Evolutionary conservation across 2,329 filamentous ascomycete genomes (phyloP).

Genomic region (Rutstroemia sp.): DNA sequence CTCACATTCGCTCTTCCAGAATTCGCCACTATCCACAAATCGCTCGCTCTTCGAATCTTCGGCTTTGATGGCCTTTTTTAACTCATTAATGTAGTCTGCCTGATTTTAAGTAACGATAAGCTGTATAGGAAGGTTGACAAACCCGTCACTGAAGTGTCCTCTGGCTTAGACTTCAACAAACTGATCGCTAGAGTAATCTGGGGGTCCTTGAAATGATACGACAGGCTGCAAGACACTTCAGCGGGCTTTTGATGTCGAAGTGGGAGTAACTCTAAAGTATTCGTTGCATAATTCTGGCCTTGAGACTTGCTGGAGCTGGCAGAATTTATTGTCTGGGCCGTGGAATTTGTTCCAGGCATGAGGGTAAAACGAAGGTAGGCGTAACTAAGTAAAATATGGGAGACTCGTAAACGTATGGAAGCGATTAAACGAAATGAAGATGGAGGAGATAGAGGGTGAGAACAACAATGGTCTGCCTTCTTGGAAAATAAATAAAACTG

Average conservation of each 20-base stretch:
- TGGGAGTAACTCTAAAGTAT: not conserved
- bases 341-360: not conserved
- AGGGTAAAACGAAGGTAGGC: too few relatives aligned
- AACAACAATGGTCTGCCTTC: too few relatives aligned
- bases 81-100: not conserved
- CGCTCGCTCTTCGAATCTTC: not conserved
- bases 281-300: not conserved
- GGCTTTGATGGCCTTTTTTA: not conserved
- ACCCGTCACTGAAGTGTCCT: not conserved
- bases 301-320: not conserved
- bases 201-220: not conserved
- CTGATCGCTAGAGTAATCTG: not conserved
- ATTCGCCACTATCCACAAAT: not conserved
- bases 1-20: not conserved
- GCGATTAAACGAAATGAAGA: too few relatives aligned
- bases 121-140: too few relatives aligned
- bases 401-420: too few relatives aligned
- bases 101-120: too few relatives aligned
- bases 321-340: not conserved
- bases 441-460: too few relatives aligned
- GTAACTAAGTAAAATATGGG: too few relatives aligned
- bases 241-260: not conserved
- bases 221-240: not conserved
- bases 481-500: too few relatives aligned
- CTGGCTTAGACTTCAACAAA: not conserved